Conservation (phyloP, 257 asterid genomes). For the Anisodus tanguticus region DNA sequence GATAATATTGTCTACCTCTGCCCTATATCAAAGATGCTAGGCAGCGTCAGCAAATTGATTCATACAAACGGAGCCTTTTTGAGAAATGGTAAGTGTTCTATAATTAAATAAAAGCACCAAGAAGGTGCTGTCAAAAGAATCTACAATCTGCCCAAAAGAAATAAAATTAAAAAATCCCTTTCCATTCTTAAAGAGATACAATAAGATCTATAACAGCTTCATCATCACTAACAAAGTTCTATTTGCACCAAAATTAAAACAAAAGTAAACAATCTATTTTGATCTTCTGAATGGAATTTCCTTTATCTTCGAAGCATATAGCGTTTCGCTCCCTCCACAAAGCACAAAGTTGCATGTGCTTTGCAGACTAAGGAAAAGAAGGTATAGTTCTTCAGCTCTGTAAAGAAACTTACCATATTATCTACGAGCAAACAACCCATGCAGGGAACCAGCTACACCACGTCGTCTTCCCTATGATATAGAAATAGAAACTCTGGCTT, state of each 20-base stretch:
- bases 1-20: not conserved
- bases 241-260: conserved; percentile 5
- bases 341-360: not conserved
- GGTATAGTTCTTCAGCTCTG: not conserved
- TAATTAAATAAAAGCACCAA: conserved; percentile 7
- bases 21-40: not conserved
- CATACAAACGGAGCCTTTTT: conserved; percentile 49
- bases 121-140: not conserved
- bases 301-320: not conserved
- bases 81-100: not conserved
- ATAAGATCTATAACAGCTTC: not conserved
- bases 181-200: not conserved
- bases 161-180: not conserved
- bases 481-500: not conserved
- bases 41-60: not conserved
- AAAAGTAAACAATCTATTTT: not conserved
- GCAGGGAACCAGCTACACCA: conserved; percentile 29
- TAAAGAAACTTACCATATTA: conserved; percentile 26
- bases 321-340: not conserved
- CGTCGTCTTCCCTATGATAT: conserved; percentile 21
- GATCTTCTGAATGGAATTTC: not conserved
- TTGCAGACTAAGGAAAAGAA: conserved; percentile 2
- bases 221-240: not conserved
- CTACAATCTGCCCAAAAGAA: not conserved
- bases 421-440: conserved; percentile 29